phyloP scores from a whole-genome alignment of 495 filamentous ascomycete genomes.

The Podospora bellae-mahoneyi region DNA sequence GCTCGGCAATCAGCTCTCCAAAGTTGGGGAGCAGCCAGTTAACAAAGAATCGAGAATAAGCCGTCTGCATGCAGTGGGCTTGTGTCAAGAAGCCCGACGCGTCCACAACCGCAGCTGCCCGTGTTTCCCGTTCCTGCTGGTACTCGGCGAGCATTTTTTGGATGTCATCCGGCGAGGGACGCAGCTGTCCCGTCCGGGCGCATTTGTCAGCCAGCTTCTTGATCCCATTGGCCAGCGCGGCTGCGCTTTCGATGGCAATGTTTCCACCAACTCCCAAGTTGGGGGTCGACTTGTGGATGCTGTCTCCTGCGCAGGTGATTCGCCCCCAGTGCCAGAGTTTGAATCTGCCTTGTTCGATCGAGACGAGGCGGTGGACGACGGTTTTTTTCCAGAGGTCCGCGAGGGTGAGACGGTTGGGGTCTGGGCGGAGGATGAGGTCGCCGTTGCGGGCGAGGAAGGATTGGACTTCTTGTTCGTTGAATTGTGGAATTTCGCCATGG shows the following conservation, averaged over 20 bases:
- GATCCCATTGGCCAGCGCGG: slow-evolving; percentile 21
- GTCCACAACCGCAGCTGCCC: slow-evolving; percentile 10
- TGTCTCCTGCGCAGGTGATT: slow-evolving; percentile 51
- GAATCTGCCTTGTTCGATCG: slow-evolving; percentile 43
- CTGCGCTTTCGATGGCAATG: slow-evolving; percentile 25
- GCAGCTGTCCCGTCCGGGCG: slow-evolving; percentile 1
- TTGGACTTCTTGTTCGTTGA: slow-evolving; percentile 36
- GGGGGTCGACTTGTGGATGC: slow-evolving; percentile 46
- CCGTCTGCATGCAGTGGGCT: slow-evolving; percentile 12
- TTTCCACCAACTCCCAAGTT: slow-evolving; percentile 33
- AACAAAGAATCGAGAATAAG: slow-evolving; percentile 4
- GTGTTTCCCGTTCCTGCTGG: background rate
- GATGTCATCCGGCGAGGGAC: background rate
- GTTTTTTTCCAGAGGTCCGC: slow-evolving; percentile 33
- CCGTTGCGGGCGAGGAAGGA: slow-evolving; percentile 28
- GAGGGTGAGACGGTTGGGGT: slow-evolving; percentile 23
- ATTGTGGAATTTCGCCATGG: slow-evolving; percentile 26
- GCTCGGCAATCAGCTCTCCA: slow-evolving; percentile 12
- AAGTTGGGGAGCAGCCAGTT: slow-evolving; percentile 7
- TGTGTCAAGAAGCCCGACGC: slow-evolving; percentile 8
- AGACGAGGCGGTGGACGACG: slow-evolving; percentile 19
- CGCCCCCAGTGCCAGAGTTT: slow-evolving; percentile 45
- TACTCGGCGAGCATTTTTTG: background rate
- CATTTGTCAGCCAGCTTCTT: slow-evolving; percentile 12
- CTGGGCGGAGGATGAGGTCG: slow-evolving; percentile 30